phyloP scores from a whole-genome alignment of 805 yeast species.

The Candida piceae region DNA sequence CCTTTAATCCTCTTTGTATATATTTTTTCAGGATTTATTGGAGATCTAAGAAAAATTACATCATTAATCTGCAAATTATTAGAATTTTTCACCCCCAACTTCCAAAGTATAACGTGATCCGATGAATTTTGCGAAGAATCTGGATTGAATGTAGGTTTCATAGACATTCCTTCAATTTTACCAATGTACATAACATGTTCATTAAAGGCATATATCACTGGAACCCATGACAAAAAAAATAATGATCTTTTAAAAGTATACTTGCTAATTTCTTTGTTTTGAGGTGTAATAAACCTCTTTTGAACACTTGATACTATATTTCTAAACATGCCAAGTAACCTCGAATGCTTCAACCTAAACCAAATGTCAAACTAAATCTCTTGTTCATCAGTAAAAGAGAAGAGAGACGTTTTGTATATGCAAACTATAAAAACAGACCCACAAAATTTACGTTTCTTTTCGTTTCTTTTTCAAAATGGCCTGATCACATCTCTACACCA shows the following conservation, averaged over 20 bases:
- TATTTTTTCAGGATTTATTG: constrained; percentile 70
- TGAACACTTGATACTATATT: no score
- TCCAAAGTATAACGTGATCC: constrained; percentile 69
- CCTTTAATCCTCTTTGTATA: constrained; percentile 79
- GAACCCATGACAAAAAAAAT: constrained; percentile 63
- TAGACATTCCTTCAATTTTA: constrained; percentile 72
- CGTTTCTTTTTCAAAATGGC: no score
- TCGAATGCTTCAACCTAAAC: no score
- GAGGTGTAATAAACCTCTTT: constrained; percentile 3
- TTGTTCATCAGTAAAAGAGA: no score
- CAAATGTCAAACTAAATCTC: no score
- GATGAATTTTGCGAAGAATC: constrained; percentile 27
- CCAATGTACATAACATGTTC: constrained; percentile 73
- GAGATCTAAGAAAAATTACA: constrained; percentile 73
- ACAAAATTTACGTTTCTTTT: no score
- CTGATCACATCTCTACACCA: no score
- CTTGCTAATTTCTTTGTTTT: constrained; percentile 14
- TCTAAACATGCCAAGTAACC: no score
- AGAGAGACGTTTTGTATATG: no score
- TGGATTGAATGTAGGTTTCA: constrained; percentile 88
- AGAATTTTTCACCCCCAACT: constrained; percentile 48
- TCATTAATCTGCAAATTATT: constrained; percentile 55
- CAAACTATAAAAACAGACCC: no score
- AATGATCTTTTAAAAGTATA: constrained; percentile 30
- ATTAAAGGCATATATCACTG: constrained; percentile 63